Evolutionary conservation across 192 early-diverging fungal genomes (phyloP), one percentile per base, ranked within the genome.

Genomic region (Ramicandelaber brevisporus): DNA sequence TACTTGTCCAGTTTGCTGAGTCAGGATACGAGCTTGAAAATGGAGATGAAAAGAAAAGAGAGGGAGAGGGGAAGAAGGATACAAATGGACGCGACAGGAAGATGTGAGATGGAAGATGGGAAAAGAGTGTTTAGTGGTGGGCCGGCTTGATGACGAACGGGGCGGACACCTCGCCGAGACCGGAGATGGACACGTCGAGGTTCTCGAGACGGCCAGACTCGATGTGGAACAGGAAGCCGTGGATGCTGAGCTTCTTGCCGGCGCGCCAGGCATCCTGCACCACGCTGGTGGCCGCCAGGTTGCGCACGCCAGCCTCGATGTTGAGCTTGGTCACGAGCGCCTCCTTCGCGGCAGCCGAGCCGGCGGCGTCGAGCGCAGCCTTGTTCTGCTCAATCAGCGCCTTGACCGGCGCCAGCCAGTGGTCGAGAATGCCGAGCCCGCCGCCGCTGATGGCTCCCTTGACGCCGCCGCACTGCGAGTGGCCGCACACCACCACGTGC

Each of bases 391-490:
- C 32, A 33, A 78, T 78, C 10, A 89, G 50, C 37, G 80, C 86
- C 54, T 84, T 78, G 47, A 95, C 78, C 37, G 63, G 62, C 8
- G 67, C 40, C 13, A 85, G 52, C 80, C 80, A 85, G 43, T 73
- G 71, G 39, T 88, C 80, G 21, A 88, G 63, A 15, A 78, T 35
- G 6, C 70, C 70, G 35, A 54, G 43, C 33, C 64, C 50, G 20
- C 59, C 37, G 32, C 43, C 45, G 12, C 38, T 33, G 29, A 55
- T 36, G 11, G 62, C 55, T 12, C 55, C 53, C 4, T 36, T 36
- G 0, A 71, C 50, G 39, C 65, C 68, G 39, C 65, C 65, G 21
- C 68, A 71, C 22, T 59, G 43, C 21, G 63, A 62, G 29, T 70
- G 68, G 4, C 75, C 81, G 42, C 77, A 83, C 8, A 89, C 70